phyloP scores from a whole-genome alignment of 306 rosid genomes.

The Sicyos baderoa region DNA sequence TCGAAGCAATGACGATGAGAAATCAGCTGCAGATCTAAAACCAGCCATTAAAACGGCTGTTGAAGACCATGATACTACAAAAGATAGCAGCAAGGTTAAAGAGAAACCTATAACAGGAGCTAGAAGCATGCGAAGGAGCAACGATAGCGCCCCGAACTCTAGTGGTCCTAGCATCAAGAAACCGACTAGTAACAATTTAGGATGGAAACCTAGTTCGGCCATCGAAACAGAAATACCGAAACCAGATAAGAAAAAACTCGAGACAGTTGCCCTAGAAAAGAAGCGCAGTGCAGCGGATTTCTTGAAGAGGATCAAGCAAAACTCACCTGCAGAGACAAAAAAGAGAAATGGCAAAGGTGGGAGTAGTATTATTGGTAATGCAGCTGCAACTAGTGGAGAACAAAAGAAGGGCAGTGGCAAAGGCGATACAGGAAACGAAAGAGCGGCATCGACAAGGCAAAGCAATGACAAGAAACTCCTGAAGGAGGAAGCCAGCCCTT shows the following conservation, averaged over 20 bases:
- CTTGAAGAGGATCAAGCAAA: constrained; percentile 68
- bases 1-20: constrained; percentile 33
- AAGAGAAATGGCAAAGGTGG: constrained; percentile 31
- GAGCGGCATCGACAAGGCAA: constrained; percentile 27
- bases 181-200: not conserved
- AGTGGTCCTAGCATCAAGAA: constrained; percentile 35
- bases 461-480: constrained; percentile 37
- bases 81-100: constrained; percentile 31
- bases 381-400: constrained; percentile 22
- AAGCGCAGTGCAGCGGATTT: constrained; percentile 67
- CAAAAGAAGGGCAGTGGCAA: constrained; percentile 39
- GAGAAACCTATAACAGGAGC: constrained; percentile 67
- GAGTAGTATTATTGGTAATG: not conserved
- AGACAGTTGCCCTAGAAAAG: constrained; percentile 36
- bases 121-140: constrained; percentile 59
- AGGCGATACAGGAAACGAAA: constrained; percentile 32
- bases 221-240: constrained; percentile 30
- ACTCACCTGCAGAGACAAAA: constrained; percentile 31
- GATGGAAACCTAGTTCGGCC: constrained; percentile 27
- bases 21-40: constrained; percentile 34
- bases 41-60: constrained; percentile 29
- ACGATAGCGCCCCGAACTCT: constrained; percentile 30
- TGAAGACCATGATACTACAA: constrained; percentile 28
- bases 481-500: constrained; percentile 45
- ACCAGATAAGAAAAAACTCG: constrained; percentile 45